Base-by-base conservation (phyloP, 2,329 filamentous ascomycete species). In the Arachnomyces sp. region DNA sequence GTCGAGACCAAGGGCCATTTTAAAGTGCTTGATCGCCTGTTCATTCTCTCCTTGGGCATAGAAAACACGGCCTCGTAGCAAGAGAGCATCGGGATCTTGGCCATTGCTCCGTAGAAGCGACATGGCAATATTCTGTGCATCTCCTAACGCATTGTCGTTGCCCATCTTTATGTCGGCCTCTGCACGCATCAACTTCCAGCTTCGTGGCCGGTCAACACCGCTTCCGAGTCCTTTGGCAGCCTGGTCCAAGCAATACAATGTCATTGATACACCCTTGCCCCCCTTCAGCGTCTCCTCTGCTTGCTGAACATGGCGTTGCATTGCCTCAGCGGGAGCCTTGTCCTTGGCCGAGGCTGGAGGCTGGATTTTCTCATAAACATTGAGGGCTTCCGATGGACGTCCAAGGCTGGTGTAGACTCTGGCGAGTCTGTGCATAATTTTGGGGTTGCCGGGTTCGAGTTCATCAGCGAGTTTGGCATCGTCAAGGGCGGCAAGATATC, bases 1-100 rank as follows among this genome's bases (percentile, higher is more conserved):
- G 53, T 96, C 92, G 61, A 89, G 87, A 60, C 75, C 84, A 41
- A 94, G 69, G 14, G 90, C 92, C 67, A 92, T 85, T 49, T 87
- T 79, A 69, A 96, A 92, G 61, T 93, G 85, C 58, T 90, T 84
- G 32, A 94, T 76, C 2, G 92, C 90, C 72, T 95, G 94, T 2
- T 93, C 85, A 56, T 94, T 94, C 52, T 98, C 92, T 20, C 92
- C 92, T 59, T 92, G 85, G 3, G 81, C 82, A 55, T 96, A 96
- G 36, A 94, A 74, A 12, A 87, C 83, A 47, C 88, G 79, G 16
- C 90, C 92, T 35, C 90, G 79, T 38, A 98, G 76, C 4, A 95
- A 85, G 48, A 98, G 70, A 1, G 90, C 92, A 66, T 98, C 92
- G 2, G 92, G 89, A 56, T 98, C 92, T 59, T 90, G 83, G 60